These are phyloP conservation scores for Rhodotorula kratochvilovae DNA, from an alignment of 768 basidiomycete genomes.

Conservation along the genomic window DNA sequence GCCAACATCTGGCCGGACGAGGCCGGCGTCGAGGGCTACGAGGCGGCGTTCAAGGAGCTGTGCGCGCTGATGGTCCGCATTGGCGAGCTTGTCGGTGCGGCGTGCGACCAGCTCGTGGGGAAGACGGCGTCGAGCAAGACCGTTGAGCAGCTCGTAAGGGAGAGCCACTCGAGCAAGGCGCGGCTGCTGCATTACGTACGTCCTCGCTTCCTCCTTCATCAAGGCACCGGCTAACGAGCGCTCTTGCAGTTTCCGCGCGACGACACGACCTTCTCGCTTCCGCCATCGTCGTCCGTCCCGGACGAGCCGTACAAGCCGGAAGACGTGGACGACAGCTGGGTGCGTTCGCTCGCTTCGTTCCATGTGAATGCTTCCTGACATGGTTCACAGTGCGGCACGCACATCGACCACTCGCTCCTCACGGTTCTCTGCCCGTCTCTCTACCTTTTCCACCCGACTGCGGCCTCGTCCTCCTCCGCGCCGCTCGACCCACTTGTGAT, in stretches of 20 bases:
- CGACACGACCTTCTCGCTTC: neutral
- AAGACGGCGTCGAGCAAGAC: constrained; percentile 52
- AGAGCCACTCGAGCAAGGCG: constrained; percentile 81
- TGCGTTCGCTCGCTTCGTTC: neutral
- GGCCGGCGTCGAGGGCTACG: constrained; percentile 24
- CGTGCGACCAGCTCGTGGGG: constrained; percentile 85
- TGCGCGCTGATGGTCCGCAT: constrained; percentile 77
- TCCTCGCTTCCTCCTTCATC: neutral
- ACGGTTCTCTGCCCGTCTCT: constrained; percentile 93
- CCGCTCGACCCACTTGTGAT: constrained; percentile 52
- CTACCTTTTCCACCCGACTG: constrained; percentile 59
- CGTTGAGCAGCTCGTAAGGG: constrained; percentile 64
- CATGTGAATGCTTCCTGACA: too few relatives aligned
- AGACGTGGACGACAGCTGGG: constrained; percentile 55
- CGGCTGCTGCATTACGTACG: constrained; percentile 81
- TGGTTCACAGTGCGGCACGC: constrained; percentile 83
- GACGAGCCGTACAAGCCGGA: constrained; percentile 13
- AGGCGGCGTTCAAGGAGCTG: constrained; percentile 74
- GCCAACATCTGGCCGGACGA: constrained; percentile 70
- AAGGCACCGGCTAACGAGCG: neutral
- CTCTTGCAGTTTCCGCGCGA: constrained; percentile 57
- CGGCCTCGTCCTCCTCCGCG: constrained; percentile 44
- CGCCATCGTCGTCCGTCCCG: neutral
- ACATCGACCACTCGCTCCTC: constrained; percentile 73
- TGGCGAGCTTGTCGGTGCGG: constrained; percentile 72